A percentile compares a stretch with the other conserved stretches of the same genome.
phyloP scores from a whole-genome alignment of 768 basidiomycete species.

The Stropharia rugosoannulata region DNA sequence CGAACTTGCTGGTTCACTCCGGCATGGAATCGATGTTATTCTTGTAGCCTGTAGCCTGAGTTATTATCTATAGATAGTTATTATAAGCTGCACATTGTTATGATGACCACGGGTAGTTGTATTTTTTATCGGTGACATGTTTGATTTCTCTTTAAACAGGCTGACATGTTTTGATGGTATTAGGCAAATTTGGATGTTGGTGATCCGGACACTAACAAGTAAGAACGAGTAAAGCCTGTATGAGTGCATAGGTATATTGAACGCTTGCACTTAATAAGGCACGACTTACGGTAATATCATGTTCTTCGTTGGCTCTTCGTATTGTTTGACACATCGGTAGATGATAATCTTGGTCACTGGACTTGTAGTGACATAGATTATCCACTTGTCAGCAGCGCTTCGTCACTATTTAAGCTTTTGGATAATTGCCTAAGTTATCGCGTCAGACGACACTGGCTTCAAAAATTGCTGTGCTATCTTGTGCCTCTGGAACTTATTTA shows the following conservation, averaged over 20 bases:
- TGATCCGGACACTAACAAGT: neutral
- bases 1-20: too few relatives aligned
- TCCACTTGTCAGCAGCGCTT: neutral
- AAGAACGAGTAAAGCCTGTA: neutral
- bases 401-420: neutral
- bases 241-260: neutral
- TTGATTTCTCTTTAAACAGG: neutral
- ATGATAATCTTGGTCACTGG: neutral
- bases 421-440: neutral
- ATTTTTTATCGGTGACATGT: neutral
- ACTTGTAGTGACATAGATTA: neutral
- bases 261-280: too few relatives aligned
- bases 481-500: neutral
- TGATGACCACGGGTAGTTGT: neutral
- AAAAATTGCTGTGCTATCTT: conserved; percentile 1
- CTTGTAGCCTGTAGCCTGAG: neutral
- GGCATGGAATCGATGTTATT: neutral
- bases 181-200: neutral
- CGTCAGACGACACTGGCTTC: neutral
- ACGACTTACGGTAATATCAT: neutral
- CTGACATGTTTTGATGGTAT: neutral
- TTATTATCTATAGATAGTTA: neutral
- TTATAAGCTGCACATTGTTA: too few relatives aligned
- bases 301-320: neutral
- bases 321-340: neutral